Base-by-base conservation (phyloP, 2,329 filamentous ascomycete species). In the Fusarium subglutinans region DNA sequence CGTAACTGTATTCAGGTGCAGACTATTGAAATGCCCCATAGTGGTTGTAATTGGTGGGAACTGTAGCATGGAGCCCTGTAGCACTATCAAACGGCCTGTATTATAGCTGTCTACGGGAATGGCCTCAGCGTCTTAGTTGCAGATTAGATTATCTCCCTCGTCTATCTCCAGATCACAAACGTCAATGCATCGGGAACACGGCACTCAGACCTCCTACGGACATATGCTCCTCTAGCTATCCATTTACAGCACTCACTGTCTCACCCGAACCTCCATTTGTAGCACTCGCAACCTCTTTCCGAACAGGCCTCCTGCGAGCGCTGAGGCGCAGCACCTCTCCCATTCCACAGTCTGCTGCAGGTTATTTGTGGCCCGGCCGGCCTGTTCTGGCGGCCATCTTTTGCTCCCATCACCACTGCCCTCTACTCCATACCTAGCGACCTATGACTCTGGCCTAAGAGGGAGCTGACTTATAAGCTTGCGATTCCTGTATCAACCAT, bases 391-490 rank as follows among this genome's bases (percentile, higher is more conserved):
- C 48, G 71, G 70, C 70, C 71, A 55, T 63, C n/a, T 51, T 56
- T 53, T 53, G 22, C 26, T 26, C 26, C 33, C 33, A 40, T 54
- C 60, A 70, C 47, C 60, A 73, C 71, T 74, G 71, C 71, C 71
- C 70, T 72, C 64, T 51, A 35, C 33, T 35, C 33, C 33, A 35
- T 15, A 33, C 5, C 5, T 33, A 37, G 63, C 35, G 63, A 58
- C 71, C 71, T 40, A n/a, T 22, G 40, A 26, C 60, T n/a, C 26
- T 35, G 71, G 47, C 71, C 70, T 30, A 45, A 54, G 66, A 74
- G 72, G 58, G 63, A 57, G 43, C 44, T 58, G 71, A 56, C 68
- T 74, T 74, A 74, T 74, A 74, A 74, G 38, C 71, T 44, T 72
- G 62, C 59, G 40, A 51, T 22, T 59, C 55, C 71, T 67, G 51